phyloP scores from a whole-genome alignment of 192 early-diverging fungal genomes.

The Backusella macrospora region DNA sequence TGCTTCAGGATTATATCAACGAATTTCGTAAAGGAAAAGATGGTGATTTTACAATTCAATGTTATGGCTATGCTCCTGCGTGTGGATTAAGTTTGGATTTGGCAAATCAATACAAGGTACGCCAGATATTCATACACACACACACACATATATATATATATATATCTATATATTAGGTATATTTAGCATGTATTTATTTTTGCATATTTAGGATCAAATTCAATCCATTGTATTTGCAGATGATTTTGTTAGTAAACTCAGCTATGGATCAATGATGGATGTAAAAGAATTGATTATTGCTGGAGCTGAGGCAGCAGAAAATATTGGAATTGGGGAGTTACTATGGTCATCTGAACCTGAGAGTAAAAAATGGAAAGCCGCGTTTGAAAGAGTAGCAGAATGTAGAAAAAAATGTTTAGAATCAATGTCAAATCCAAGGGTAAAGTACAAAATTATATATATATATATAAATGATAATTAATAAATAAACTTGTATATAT shows the following conservation, averaged over 20 bases:
- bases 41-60: constrained; percentile 46
- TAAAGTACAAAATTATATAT: constrained; percentile 15
- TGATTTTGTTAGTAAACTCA: constrained; percentile 59
- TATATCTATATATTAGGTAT: neutral
- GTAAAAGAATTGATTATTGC: constrained; percentile 58
- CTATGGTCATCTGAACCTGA: constrained; percentile 42
- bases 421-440: constrained; percentile 37
- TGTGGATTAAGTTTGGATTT: constrained; percentile 51
- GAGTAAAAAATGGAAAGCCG: constrained; percentile 44
- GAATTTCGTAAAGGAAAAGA: constrained; percentile 48
- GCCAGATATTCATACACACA: neutral
- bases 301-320: constrained; percentile 50
- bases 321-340: constrained; percentile 48
- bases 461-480: neutral
- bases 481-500: neutral
- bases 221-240: constrained; percentile 59
- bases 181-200: neutral
- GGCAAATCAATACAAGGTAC: constrained; percentile 48
- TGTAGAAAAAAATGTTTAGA: constrained; percentile 36
- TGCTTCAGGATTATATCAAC: constrained; percentile 64
- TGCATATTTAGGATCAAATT: constrained; percentile 43
- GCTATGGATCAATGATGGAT: constrained; percentile 66
- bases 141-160: neutral
- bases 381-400: constrained; percentile 47
- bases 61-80: constrained; percentile 57